Percentiles rank a stretch among this genome's conserved stretches.
Evolutionary conservation across 1,284 basidiomycete species (phyloP).

Genomic region (Sanguinoderma infundibulare): DNA sequence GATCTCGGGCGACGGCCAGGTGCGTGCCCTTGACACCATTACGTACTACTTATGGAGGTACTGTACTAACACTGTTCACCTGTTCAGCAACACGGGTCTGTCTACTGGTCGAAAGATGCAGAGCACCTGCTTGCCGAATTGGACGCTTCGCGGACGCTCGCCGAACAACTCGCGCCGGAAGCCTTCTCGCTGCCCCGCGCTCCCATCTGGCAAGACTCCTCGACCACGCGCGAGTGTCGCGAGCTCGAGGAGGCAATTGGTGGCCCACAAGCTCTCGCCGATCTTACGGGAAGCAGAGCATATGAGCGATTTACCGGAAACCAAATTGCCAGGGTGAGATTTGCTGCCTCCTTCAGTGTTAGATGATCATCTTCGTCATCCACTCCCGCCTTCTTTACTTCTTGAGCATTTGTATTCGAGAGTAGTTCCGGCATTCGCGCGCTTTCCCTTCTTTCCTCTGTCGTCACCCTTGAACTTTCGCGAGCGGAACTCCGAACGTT

Average conservation of each 20-base stretch:
- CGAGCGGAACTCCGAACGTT: background rate
- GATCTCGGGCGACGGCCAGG: constrained; percentile 80
- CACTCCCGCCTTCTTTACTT: background rate
- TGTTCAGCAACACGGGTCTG: constrained; percentile 88
- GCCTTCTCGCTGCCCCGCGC: constrained; percentile 77
- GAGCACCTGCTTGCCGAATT: constrained; percentile 58
- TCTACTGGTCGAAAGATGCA: constrained; percentile 79
- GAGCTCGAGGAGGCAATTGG: constrained; percentile 71
- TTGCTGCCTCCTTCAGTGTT: background rate
- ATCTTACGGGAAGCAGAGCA: constrained; percentile 82
- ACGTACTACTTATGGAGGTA: background rate
- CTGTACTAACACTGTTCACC: background rate
- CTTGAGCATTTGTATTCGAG: background rate
- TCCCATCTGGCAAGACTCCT: constrained; percentile 95
- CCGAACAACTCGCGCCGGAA: constrained; percentile 55
- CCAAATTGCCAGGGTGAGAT: constrained; percentile 77
- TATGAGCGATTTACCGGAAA: constrained; percentile 90
- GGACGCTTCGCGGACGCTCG: constrained; percentile 54
- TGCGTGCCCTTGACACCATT: constrained; percentile 27
- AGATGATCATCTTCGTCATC: background rate
- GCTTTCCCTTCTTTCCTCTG: background rate
- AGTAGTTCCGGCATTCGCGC: background rate
- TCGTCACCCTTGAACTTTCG: constrained; percentile 2
- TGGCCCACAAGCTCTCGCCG: constrained; percentile 72
- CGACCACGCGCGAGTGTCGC: constrained; percentile 77